Evolutionary conservation across 1,139 yeast species (phyloP), one percentile per base, ranked within the genome.

Genomic region (Blastobotrys serpentis): DNA sequence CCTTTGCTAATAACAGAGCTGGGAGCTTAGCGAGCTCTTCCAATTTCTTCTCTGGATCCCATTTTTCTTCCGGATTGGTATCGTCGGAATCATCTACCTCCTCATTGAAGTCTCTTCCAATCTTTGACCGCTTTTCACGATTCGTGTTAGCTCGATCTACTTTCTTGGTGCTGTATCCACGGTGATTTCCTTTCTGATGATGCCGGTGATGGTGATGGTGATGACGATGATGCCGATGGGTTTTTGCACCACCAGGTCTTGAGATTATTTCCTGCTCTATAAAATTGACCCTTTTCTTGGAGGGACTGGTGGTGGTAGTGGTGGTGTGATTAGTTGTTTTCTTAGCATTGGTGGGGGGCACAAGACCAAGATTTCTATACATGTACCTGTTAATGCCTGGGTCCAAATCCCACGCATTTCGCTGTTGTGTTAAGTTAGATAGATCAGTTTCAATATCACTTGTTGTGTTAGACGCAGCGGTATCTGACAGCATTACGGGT

Each of bases 41-140:
- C 14, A 61, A 54, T 41, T 56, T 61, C 23, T 54, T 46, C 6
- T 48, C 48, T 10, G 64, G 62, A 37, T 59, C 60, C 63, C 59
- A 56, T 10, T 45, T 52, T 18, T 46, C 51, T 3, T 32, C 52
- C 3, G 22, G 50, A 8, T 48, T 49, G 22, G 36, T 8, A 7
- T 44, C 43, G 14, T 45, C 42, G 6, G 37, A 45, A 23, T 41
- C 42, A 17, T 43, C 47, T 22, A 37, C 38, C 4, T 23, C 47
- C 2, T 11, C 22, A 8, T 37, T 48, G 7, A 36, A 46, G 18
- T 37, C 48, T 21, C 21, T 43, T 2, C 23, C 40, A 14, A 36
- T 36, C 8, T 19, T 17, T n/a, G 25, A 23, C 14, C 40, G 23
- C 40, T 36, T 36, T 18, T 36, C 25, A 3, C 40, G 40, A 19